These are phyloP conservation scores for Crithidia acanthocephali DNA, from an alignment of 208 protist species.

Conservation along the genomic window DNA sequence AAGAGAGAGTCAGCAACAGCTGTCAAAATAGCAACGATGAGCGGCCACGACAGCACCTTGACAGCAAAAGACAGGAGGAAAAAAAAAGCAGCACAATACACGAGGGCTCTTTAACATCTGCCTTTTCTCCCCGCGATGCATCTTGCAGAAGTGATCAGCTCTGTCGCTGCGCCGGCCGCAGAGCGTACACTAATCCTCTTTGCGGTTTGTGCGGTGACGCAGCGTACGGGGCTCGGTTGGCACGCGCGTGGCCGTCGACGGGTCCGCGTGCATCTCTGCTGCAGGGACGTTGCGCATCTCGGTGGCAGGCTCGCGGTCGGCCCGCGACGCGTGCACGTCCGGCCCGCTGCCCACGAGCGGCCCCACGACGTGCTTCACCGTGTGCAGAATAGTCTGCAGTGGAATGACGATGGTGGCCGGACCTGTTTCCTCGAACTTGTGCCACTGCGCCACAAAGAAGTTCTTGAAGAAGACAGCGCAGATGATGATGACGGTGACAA, in stretches of 20 bases:
- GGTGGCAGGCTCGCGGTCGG: not conserved
- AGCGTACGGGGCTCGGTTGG: constrained; percentile 15
- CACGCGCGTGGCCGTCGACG: not conserved
- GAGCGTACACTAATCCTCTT: constrained; percentile 21
- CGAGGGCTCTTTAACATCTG: too few species aligned
- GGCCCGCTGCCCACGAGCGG: constrained; percentile 14
- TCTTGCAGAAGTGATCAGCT: not conserved
- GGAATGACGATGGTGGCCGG: constrained; percentile 64
- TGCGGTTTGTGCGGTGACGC: constrained; percentile 29
- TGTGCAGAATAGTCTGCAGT: constrained; percentile 28
- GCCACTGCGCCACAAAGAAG: constrained; percentile 73
- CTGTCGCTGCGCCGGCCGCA: not conserved
- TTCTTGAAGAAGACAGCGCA: constrained; percentile 66
- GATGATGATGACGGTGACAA: constrained; percentile 56
- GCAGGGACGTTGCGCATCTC: constrained; percentile 2
- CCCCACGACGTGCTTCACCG: constrained; percentile 22
- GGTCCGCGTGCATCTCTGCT: constrained; percentile 6
- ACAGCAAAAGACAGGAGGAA: not conserved
- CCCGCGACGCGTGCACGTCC: not conserved
- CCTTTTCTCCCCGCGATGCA: too few species aligned
- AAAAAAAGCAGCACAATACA: not conserved
- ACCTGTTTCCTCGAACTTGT: constrained; percentile 76
- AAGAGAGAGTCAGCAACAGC: too few species aligned
- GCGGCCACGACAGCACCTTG: not conserved
- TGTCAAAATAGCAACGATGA: too few species aligned